A percentile compares a stretch with the other conserved stretches of the same genome.
Conservation (phyloP, 2,329 filamentous ascomycete genomes). For the Aspergillus chevalieri region DNA sequence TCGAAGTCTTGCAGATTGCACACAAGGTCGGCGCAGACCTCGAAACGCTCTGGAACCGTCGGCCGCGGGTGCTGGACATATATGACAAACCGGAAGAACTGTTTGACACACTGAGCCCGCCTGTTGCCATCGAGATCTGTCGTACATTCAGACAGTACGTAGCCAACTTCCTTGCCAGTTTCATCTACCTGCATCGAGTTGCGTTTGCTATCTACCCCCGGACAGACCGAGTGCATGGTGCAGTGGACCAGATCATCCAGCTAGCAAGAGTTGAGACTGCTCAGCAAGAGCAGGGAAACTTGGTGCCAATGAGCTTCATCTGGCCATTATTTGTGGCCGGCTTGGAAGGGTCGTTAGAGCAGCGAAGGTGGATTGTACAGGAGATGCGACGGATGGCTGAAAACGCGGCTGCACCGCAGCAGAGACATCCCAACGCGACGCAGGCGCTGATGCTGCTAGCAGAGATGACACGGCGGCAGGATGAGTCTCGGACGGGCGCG, state of each 20-base stretch:
- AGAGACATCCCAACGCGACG: slow-evolving; percentile 27
- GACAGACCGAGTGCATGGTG: slow-evolving; percentile 30
- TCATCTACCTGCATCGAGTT: slow-evolving; percentile 32
- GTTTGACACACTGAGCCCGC: slow-evolving; percentile 17
- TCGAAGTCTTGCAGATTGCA: slow-evolving; percentile 33
- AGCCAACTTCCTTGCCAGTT: slow-evolving; percentile 30
- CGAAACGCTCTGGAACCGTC: slow-evolving; percentile 28
- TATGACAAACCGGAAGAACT: slow-evolving; percentile 25
- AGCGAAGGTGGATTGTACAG: slow-evolving; percentile 28
- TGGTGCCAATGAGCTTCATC: slow-evolving; percentile 25
- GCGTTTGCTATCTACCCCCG: slow-evolving; percentile 34
- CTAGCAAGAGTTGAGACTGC: slow-evolving; percentile 22
- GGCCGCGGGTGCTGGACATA: slow-evolving; percentile 27
- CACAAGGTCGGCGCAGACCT: slow-evolving; percentile 31
- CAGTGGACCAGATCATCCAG: slow-evolving; percentile 31
- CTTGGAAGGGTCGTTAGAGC: slow-evolving; percentile 24
- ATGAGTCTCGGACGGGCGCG: slow-evolving; percentile 28
- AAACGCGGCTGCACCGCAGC: neutral
- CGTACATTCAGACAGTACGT: slow-evolving; percentile 29
- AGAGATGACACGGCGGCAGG: slow-evolving; percentile 31
- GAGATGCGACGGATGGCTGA: slow-evolving; percentile 29
- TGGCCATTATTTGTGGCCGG: slow-evolving; percentile 33
- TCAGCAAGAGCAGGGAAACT: slow-evolving; percentile 9
- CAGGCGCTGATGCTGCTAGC: slow-evolving; percentile 25
- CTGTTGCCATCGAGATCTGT: slow-evolving; percentile 23